Evolutionary conservation across 257 asterid species (phyloP), one percentile per base, ranked within the genome.

Genomic region (Osmanthus fragrans): DNA sequence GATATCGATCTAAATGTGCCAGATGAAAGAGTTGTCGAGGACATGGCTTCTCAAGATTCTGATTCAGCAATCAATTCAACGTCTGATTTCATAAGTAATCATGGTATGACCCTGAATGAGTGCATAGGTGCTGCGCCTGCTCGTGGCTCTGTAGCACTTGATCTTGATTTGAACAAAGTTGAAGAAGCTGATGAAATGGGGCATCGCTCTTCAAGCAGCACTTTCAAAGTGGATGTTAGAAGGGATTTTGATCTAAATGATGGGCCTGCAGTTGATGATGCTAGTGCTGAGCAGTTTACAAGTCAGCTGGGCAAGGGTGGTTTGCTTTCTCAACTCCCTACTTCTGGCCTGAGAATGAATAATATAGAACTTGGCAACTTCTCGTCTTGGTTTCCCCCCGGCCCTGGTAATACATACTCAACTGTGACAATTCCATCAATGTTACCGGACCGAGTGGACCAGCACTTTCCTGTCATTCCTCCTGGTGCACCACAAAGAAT

Each of bases 311-410:
- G 70, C 67, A 83, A 86, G 73, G 86, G 77, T 56, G 84, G 79
- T 83, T 65, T 82, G 77, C 81, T 85, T 58, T 60, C 91, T 23
- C 98, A 86, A 34, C 81, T 80, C 70, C 84, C 90, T 70, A 42
- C 82, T 69, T 45, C 87, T 33, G 89, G 91, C 75, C 83, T 81
- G 58, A 80, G 90, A 78, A 56, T 87, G 65, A 87, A 71, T 82
- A 83, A 74, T 80, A 84, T 83, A 5, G 94, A 83, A 32, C 69
- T 86, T 16, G 91, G 89, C 51, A 91, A 70, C 76, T 89, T 86
- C 86, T 82, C 97, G 19, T 86, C 98, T 76, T 91, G 96, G 97
- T 87, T 91, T 80, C 77, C 96, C 25, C 82, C 94, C 19, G 91
- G 51, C 45, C 45, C 13, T 42, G 16, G 91, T 37, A 91, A 73